Base-by-base conservation (phyloP, 2,329 filamentous ascomycete species). In the Endoconidiophora polonica region DNA sequence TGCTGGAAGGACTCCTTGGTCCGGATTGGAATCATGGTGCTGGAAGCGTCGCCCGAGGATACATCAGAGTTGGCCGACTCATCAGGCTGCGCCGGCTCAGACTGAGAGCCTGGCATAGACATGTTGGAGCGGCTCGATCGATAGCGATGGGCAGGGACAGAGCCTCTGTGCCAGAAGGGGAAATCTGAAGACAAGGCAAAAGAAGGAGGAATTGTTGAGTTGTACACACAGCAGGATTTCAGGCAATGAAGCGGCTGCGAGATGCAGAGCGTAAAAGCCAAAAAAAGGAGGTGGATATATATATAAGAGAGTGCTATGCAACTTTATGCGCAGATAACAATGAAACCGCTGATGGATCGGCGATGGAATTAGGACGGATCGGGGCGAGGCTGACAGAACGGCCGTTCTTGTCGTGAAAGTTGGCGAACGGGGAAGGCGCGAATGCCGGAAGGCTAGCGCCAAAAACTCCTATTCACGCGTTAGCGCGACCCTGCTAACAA, bases 1-100 rank as follows among this genome's bases (percentile, higher is more conserved):
- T 65, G 67, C 55, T 71, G 67, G 60, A 74, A 74, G 5, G 70
- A 68, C 49, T 76, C 73, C 61, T 74, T 74, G 58, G 75, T 73
- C 58, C 74, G 73, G 20, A 70, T 63, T 6, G 66, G 63, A 20
- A 67, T 62, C 20, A 61, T 56, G 44, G 45, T 46, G 51, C 54
- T 53, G 16, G 54, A 53, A 40, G 59, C 52, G 16, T 56, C 58
- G 45, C 62, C 57, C 22, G 62, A 57, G 49, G 61, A 59, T 45
- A 60, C 57, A 29, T 57, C 58, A 52, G 60, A 58, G 55, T 22
- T 43, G 39, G n/a, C 39, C 37, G 44, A 16, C 29, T 12, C 40
- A 18, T 40, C 20, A 9, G 40, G 9, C 47, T 23, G 43, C 12
- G 40, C 33, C 10, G 38, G 26, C 39, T 39, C 51, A 20, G 51